phyloP scores from a whole-genome alignment of 805 yeast genomes.

The Kodamaea hsintzibuensis region DNA sequence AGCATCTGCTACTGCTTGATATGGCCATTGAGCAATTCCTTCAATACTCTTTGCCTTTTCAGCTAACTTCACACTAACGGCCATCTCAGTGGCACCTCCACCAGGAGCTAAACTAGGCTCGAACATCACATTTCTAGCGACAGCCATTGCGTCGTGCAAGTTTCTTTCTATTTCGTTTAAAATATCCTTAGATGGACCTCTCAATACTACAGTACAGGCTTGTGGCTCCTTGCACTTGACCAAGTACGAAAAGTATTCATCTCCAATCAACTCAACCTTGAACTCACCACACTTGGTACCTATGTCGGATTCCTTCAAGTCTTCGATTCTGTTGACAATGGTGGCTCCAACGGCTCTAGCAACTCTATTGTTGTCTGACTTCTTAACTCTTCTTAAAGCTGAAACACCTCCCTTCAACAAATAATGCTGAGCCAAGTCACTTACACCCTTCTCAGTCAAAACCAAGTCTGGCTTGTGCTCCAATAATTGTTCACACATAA shows the following conservation, averaged over 20 bases:
- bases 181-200: conserved; percentile 97
- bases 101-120: conserved; percentile 97
- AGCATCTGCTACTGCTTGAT: conserved; percentile 98
- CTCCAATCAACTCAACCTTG: conserved; percentile 94
- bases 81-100: conserved; percentile 99
- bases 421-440: conserved; percentile 96
- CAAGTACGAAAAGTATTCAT: conserved; percentile 89
- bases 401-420: conserved; percentile 90
- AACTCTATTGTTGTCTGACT: conserved; percentile 93
- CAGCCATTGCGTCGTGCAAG: conserved; percentile 98
- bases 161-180: conserved; percentile 95
- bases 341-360: conserved; percentile 98
- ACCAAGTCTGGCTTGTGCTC: conserved; percentile 90
- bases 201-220: conserved; percentile 89
- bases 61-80: conserved; percentile 82
- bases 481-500: conserved; percentile 81
- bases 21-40: conserved; percentile 98
- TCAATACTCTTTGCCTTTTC: conserved; percentile 91
- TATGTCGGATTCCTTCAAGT: conserved; percentile 83
- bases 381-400: conserved; percentile 90
- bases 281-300: conserved; percentile 90
- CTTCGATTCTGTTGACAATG: conserved; percentile 93
- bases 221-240: conserved; percentile 80
- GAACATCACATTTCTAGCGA: conserved; percentile 89
- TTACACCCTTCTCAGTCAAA: conserved; percentile 96